These are phyloP conservation scores for Coemansia reversa DNA, from an alignment of 192 early-diverging fungal species.

Conservation along the genomic window DNA sequence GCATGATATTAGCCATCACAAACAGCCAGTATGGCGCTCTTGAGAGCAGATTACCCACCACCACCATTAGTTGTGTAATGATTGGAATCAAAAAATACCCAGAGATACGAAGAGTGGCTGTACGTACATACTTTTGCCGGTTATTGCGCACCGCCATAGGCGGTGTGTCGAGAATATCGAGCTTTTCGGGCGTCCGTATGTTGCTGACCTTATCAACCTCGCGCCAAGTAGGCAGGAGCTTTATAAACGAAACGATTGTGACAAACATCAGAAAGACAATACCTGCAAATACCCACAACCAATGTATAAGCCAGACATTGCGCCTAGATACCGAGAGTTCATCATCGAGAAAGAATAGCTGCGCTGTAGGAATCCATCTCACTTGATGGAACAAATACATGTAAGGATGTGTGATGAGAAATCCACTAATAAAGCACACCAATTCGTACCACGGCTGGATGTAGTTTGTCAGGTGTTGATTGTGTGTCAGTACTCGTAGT, in stretches of 20 bases:
- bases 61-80: slow-evolving; percentile 36
- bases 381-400: slow-evolving; percentile 36
- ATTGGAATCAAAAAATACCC: slow-evolving; percentile 32
- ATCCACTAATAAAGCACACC: slow-evolving; percentile 28
- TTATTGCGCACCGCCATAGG: not conserved
- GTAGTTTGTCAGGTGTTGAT: slow-evolving; percentile 2
- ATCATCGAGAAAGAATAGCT: slow-evolving; percentile 31
- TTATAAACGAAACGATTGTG: not conserved
- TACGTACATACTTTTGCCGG: slow-evolving; percentile 7
- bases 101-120: slow-evolving; percentile 18
- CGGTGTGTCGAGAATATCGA: not conserved
- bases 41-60: slow-evolving; percentile 28
- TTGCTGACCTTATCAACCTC: not conserved
- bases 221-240: slow-evolving; percentile 1
- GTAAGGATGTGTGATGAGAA: slow-evolving; percentile 36
- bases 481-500: slow-evolving; percentile 7
- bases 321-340: slow-evolving; percentile 16
- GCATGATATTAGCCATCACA: slow-evolving; percentile 40
- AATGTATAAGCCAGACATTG: slow-evolving; percentile 31
- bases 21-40: slow-evolving; percentile 38
- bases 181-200: slow-evolving; percentile 2
- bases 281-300: slow-evolving; percentile 35
- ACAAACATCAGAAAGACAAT: slow-evolving; percentile 17
- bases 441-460: slow-evolving; percentile 35
- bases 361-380: slow-evolving; percentile 28